phyloP scores from a whole-genome alignment of 2,329 filamentous ascomycete species.

The Annulohypoxylon truncatum region DNA sequence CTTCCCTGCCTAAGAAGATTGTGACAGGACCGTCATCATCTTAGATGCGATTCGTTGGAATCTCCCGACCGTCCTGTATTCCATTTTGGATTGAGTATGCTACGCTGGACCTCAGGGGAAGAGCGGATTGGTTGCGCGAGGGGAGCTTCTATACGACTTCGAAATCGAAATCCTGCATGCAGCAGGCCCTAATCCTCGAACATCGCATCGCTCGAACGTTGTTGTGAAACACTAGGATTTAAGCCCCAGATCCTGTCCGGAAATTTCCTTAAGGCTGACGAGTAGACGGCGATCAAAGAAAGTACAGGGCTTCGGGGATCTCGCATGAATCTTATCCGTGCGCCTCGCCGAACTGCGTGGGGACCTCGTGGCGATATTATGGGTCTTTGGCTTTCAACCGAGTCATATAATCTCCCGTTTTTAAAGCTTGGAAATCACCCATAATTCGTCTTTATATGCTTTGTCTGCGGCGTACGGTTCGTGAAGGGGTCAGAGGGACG shows the following conservation, averaged over 20 bases:
- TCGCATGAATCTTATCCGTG: constrained; percentile 35
- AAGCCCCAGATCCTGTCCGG: constrained; percentile 14
- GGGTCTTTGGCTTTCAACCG: constrained; percentile 25
- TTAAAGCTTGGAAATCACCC: constrained; percentile 1
- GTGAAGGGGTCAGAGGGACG: not conserved
- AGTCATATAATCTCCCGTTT: constrained; percentile 14
- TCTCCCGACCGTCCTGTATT: constrained; percentile 6
- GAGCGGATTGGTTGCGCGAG: constrained; percentile 23
- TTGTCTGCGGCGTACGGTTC: constrained; percentile 2
- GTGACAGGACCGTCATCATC: constrained; percentile 18
- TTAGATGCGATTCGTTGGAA: constrained; percentile 15
- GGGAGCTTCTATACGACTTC: constrained; percentile 31
- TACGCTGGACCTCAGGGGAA: constrained; percentile 25
- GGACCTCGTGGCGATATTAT: constrained; percentile 26
- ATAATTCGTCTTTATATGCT: constrained; percentile 1
- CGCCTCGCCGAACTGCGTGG: constrained; percentile 36
- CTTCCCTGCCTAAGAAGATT: constrained; percentile 1
- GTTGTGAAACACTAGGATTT: constrained; percentile 34
- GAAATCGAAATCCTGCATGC: constrained; percentile 32
- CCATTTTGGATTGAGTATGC: constrained; percentile 24
- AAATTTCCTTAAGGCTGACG: constrained; percentile 29
- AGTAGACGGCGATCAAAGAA: constrained; percentile 35
- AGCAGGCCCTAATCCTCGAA: constrained; percentile 17
- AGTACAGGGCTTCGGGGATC: constrained; percentile 36
- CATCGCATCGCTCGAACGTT: constrained; percentile 37